Evolutionary conservation across 208 protist species (phyloP), one percentile per base, ranked within the genome.

Genomic region (Crithidia acanthocephali): DNA sequence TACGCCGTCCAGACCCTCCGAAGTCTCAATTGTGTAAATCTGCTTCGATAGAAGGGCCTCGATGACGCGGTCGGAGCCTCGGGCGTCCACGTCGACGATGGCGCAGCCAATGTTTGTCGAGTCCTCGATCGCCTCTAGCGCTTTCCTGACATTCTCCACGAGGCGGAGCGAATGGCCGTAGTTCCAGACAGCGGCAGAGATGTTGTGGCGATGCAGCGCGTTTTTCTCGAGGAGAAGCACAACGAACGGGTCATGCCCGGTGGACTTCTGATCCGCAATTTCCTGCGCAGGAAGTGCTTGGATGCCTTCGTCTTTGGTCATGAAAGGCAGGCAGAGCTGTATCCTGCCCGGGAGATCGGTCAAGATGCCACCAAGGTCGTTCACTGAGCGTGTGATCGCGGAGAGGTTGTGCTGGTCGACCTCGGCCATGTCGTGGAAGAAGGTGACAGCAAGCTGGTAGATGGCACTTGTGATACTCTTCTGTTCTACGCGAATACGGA

Each of bases 151-250:
- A 32, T 79, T 87, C n/a, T 88, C 83, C 1, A 92, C 81, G 35
- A 87, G 71, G 3, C 83, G 83, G 51, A 88, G 55, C 35, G 81
- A 92, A 59, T 92, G 78, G 28, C 83, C 83, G 55, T 78, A 86
- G 61, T 63, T 84, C 81, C 81, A 87, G 0, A 88, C 64, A 18
- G 82, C 48, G 16, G 63, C 76, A 16, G 83, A 92, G 56, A 89
- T 87, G 56, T 92, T 87, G 80, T 87, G 81, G 5, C 86, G 74
- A 47, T 89, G 86, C 10, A 88, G 80, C 13, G 83, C 80, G 68
- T 87, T 92, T 50, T 92, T 88, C 61, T 92, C 83, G 10, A 91
- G 58, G 7, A 91, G 59, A 11, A 92, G 74, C 27, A 89, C 79
- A 30, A 83, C 80, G 22, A 92, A 72, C 11, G 86, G 79, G 35